Percentiles rank a stretch among this genome's conserved stretches.
These are phyloP conservation scores for Termitomyces titanicus DNA, from an alignment of 768 basidiomycete genomes.

Conservation along the genomic window DNA sequence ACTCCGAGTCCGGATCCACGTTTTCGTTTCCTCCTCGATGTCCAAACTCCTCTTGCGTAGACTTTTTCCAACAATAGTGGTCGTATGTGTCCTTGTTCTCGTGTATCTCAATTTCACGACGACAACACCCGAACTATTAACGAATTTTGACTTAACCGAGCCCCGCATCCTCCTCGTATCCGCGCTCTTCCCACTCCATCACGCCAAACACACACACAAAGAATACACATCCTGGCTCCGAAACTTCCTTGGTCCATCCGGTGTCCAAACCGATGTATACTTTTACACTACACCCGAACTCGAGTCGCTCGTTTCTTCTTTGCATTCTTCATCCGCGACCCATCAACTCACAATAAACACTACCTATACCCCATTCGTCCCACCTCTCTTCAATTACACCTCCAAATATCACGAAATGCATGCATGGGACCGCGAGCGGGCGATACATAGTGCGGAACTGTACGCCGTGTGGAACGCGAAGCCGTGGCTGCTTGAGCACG, in stretches of 20 bases:
- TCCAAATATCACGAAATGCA: constrained; percentile 39
- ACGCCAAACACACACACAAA: constrained; percentile 44
- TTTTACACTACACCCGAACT: constrained; percentile 46
- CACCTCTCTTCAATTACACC: constrained; percentile 34
- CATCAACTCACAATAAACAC: constrained; percentile 10
- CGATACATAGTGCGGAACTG: constrained; percentile 40
- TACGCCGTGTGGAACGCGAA: constrained; percentile 58
- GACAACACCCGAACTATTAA: too few species aligned
- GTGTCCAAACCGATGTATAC: constrained; percentile 41
- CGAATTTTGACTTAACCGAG: too few species aligned
- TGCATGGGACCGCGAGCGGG: constrained; percentile 38
- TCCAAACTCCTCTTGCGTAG: too few species aligned
- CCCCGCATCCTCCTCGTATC: constrained; percentile 48
- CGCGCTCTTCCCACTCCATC: constrained; percentile 48
- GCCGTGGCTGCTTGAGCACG: constrained; percentile 45
- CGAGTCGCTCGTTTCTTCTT: constrained; percentile 25
- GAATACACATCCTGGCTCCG: constrained; percentile 44
- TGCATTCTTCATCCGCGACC: neutral
- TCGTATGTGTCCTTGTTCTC: neutral
- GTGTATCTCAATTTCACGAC: neutral
- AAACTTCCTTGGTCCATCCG: constrained; percentile 39
- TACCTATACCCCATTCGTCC: constrained; percentile 38
- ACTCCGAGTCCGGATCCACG: too few species aligned
- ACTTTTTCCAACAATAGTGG: neutral
- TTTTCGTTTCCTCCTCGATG: too few species aligned